Evolutionary conservation across 257 asterid genomes (phyloP), one percentile per base, ranked within the genome.

Genomic region (Gynochthodes officinalis): DNA sequence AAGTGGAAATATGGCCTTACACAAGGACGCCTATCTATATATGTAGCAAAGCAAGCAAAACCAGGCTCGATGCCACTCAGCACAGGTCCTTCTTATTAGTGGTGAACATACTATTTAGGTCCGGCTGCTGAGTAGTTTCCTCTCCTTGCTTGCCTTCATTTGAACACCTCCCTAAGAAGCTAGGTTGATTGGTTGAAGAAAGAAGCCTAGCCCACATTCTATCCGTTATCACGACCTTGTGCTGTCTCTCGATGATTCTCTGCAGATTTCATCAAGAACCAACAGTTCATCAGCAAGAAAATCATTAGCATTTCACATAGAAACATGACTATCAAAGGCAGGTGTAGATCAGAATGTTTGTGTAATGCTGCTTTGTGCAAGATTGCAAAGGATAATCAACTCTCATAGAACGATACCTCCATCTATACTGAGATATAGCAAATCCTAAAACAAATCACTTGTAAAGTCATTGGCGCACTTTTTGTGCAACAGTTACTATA

Each of bases 151-250:
- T 65, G 43, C 67, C 82, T 63, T 74, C 84, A 1, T n/a, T 59
- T 23, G 61, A 50, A 19, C 81, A 84, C 71, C 76, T 80, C 1
- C 73, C 53, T 33, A 88, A 73, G 84, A 93, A 93, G 80, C 98
- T 91, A 11, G 98, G 98, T 72, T 93, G 98, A 74, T 91, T 91
- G 11, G 98, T 93, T 7, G 98, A 93, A 10, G 97, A 88, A 21
- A 93, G 83, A 64, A 93, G 90, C 72, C 97, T 81, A 0, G 97
- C 98, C 98, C 98, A 93, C 98, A 93, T 93, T 75, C 98, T 84
- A 75, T 93, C 98, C 15, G 98, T 93, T 77, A 93, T 89, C 83
- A 93, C 94, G 25, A 93, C 97, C 84, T 81, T 83, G 84, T 91
- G 81, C 84, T 73, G 91, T 62, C 58, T 73, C 86, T 89, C 96